Conservation (phyloP, 1,284 basidiomycete genomes). For the Anthracocystis walkeri region DNA sequence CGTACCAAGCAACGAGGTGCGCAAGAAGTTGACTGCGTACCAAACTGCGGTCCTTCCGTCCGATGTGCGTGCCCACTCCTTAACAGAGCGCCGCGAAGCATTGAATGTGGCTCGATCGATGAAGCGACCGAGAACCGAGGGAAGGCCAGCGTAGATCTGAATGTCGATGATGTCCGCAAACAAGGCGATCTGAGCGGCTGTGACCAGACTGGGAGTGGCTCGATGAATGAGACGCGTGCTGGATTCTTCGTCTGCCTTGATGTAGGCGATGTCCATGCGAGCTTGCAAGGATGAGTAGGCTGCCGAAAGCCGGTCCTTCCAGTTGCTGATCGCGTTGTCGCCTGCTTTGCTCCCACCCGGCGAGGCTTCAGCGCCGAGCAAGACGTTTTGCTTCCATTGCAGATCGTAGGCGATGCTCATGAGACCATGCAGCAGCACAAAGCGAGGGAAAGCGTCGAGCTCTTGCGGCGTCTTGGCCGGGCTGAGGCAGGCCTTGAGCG, state of each 20-base stretch:
- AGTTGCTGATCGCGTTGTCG: slow-evolving; percentile 46
- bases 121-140: slow-evolving; percentile 58
- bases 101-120: slow-evolving; percentile 57
- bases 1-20: slow-evolving; percentile 36
- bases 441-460: slow-evolving; percentile 52
- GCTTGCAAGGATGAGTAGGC: slow-evolving; percentile 50
- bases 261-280: slow-evolving; percentile 52
- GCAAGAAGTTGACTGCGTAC: slow-evolving; percentile 53
- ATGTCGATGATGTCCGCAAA: slow-evolving; percentile 58
- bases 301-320: slow-evolving; percentile 49
- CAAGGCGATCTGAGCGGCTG: slow-evolving; percentile 53
- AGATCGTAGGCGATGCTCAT: slow-evolving; percentile 61
- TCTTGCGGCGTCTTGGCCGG: slow-evolving; percentile 53
- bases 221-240: slow-evolving; percentile 48
- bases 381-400: slow-evolving; percentile 58
- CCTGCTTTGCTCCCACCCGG: slow-evolving; percentile 26
- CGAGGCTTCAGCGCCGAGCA: slow-evolving; percentile 50
- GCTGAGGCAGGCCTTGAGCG: slow-evolving; percentile 53
- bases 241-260: slow-evolving; percentile 53
- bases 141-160: slow-evolving; percentile 57
- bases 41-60: slow-evolving; percentile 52
- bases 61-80: slow-evolving; percentile 53
- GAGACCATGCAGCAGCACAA: slow-evolving; percentile 56
- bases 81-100: slow-evolving; percentile 43
- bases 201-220: slow-evolving; percentile 51